Base-by-base conservation (phyloP, 2,329 filamentous ascomycete genomes). In the Epichloe elymi region DNA sequence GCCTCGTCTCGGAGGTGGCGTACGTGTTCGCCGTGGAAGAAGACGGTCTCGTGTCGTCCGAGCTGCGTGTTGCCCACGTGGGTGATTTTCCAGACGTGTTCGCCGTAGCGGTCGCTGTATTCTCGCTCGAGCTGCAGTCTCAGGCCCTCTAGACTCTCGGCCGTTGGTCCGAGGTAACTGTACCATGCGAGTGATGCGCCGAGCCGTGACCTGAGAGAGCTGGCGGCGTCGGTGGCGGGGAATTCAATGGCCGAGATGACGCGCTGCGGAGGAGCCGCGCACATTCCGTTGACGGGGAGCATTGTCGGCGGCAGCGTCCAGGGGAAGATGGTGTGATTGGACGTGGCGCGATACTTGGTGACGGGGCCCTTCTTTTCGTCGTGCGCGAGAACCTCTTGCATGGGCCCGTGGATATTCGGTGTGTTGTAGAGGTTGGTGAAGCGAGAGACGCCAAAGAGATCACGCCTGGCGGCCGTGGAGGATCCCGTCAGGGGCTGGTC, bases 361-460 rank as follows among this genome's bases (percentile, higher is more conserved):
- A 67, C 53, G 63, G 70, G 51, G n/a, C 51, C 61, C 76, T 61
- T 64, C 6, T 64, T 61, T 40, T 63, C 64, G 70, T 81, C 68
- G 70, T 78, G 61, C 12, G 63, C 53, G 20, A 67, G 59, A 20
- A 70, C 55, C 4, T 64, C 48, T 51, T 72, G 62, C 20, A 71
- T 48, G 7, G 69, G 67, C 3, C 68, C 67, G 51, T 86, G 80
- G 3, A 79, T 69, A 50, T 81, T 80, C 5, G 86, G 85, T 61
- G 88, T 85, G 38, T 85, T 74, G 63, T 95, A 85, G 30, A 97
- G 71, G 45, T 88, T 82, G 30, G 90, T 86, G 56, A 97, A 76
- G 55, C 83, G 87, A 19, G 90, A 88, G 5, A 91, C 90, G 61
- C 95, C 89, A 66, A 90, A 98, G 8, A 96, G 70, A 61, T 97